Conservation (phyloP, 352 stramenopile species). For the Nannochloropsis limnetica region DNA sequence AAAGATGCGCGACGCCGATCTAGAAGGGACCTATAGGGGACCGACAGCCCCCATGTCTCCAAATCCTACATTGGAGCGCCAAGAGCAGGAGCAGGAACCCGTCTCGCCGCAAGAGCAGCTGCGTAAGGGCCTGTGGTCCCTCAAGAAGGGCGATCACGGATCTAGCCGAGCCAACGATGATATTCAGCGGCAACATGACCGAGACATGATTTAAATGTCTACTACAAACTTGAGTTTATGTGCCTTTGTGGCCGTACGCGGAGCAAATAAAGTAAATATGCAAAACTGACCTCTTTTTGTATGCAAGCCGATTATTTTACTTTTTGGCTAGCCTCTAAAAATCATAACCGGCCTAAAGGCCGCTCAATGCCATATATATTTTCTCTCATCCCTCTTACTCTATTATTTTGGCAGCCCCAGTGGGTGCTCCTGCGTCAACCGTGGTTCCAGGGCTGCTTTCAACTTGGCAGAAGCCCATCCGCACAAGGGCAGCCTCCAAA, state of each 20-base stretch:
- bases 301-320: not conserved
- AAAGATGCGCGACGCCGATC: no score
- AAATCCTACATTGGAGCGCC: not conserved
- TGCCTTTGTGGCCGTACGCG: not conserved
- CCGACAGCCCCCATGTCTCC: not conserved
- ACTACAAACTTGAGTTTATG: not conserved
- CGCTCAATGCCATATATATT: not conserved
- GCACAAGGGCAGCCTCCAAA: slow-evolving; percentile 49
- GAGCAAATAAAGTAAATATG: not conserved
- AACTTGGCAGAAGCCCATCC: slow-evolving; percentile 38
- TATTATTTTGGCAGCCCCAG: no score
- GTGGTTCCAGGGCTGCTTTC: not conserved
- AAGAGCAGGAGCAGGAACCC: not conserved
- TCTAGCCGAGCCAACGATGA: not conserved
- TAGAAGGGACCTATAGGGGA: not conserved
- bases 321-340: not conserved
- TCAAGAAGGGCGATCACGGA: not conserved
- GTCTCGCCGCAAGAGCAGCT: not conserved
- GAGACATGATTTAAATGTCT: not conserved
- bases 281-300: not conserved
- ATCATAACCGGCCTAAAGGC: not conserved
- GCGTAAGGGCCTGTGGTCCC: no score
- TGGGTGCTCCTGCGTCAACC: not conserved
- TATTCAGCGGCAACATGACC: not conserved
- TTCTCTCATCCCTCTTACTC: not conserved